phyloP scores from a whole-genome alignment of 306 rosid species.

The Casuarina glauca region DNA sequence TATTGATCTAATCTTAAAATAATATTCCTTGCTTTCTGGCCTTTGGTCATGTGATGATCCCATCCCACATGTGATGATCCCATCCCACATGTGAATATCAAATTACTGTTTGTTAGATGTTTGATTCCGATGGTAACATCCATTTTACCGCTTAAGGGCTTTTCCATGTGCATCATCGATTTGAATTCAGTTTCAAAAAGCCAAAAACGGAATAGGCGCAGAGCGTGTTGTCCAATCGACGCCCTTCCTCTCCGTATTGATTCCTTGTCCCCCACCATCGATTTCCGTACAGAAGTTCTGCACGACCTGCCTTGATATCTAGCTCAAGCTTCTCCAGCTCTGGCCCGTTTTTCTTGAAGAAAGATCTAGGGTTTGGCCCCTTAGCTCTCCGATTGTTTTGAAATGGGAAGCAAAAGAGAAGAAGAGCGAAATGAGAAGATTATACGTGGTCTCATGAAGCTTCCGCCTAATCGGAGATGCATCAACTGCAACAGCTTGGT shows the following conservation, averaged over 20 bases:
- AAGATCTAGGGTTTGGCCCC: conserved; percentile 22
- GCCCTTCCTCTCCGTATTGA: neutral
- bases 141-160: too few species aligned
- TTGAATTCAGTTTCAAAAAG: too few species aligned
- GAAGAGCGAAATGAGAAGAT: conserved; percentile 86
- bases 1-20: too few species aligned
- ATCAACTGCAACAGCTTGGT: conserved; percentile 81
- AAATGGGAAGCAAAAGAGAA: conserved; percentile 71
- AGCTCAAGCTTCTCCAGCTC: conserved; percentile 1
- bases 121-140: too few species aligned
- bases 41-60: too few species aligned
- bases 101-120: too few species aligned
- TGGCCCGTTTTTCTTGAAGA: neutral
- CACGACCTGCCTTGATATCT: neutral
- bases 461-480: conserved; percentile 81
- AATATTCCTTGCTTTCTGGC: too few species aligned
- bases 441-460: conserved; percentile 85
- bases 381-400: conserved; percentile 17
- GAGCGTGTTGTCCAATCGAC: neutral
- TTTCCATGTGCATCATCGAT: too few species aligned
- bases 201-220: too few species aligned
- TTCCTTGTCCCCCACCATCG: neutral
- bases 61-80: too few species aligned
- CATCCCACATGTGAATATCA: too few species aligned
- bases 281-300: neutral